Base-by-base conservation (phyloP, 2,329 filamentous ascomycete species). In the Didymella exigua region DNA sequence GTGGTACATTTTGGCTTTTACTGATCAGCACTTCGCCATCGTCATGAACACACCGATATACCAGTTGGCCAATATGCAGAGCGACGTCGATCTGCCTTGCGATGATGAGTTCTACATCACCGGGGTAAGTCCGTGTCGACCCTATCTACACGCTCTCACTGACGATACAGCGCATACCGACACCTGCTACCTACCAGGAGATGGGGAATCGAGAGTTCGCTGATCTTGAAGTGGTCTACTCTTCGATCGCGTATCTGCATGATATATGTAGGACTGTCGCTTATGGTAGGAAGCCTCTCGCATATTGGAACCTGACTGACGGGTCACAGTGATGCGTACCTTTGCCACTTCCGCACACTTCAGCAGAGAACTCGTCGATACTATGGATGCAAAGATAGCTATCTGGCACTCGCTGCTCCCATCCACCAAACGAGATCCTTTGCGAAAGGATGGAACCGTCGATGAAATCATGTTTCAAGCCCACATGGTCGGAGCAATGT, bases 381-480 rank as follows among this genome's bases (percentile, higher is more conserved):
- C 86, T 89, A 81, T 86, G 11, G 84, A 87, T 62, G 79, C 83
- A 29, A 82, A 85, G 34, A 78, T 89, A 49, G 81, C 82, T 10
- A 90, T 90, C 67, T 96, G 91, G 89, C 83, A 86, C 48, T 84
- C 92, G 43, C 87, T 93, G 62, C 79, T 96, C 1, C 92, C 93
- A 0, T 79, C 82, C 10, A 81, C 81, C 19, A 96, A 96, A 76
- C 82, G 81, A 53, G 84, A 90, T 58, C 81, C 90, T 14, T 76
- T 95, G 53, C 83, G 84, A 51, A 82, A 82, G 50, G 83, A 88
- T 62, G 89, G 90, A 8, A 81, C 84, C 9, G 55, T 93, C 3
- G 93, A 97, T 70, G 90, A 96, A 75, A 88, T 96, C 83, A 88
- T 96, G 79, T 96, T 96, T 75, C 89, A 95, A 71, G 92, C 90